phyloP scores from a whole-genome alignment of 345 rosid species.

The Corchorus capsularis region DNA sequence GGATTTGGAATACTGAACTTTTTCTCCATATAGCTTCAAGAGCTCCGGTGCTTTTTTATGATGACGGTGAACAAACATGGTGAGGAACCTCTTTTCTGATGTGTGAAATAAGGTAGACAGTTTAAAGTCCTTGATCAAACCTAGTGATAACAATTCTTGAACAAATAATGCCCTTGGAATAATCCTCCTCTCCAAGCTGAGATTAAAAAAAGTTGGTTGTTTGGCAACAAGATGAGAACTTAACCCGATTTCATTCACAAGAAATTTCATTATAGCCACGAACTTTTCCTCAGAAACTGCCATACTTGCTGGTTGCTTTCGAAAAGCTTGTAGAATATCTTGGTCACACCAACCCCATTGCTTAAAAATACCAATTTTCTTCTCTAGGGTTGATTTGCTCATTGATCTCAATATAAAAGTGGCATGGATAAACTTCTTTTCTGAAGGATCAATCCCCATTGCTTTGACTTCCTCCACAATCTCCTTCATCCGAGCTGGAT shows the following conservation, averaged over 20 bases:
- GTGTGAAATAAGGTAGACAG: not conserved
- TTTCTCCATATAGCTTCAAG: slow-evolving; percentile 24
- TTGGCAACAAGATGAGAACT: not conserved
- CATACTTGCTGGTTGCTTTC: not conserved
- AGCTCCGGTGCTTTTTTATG: slow-evolving; percentile 15
- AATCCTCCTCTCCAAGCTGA: slow-evolving; percentile 33
- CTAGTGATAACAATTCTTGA: slow-evolving; percentile 21
- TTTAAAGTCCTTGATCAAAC: slow-evolving; percentile 21
- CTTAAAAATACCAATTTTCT: slow-evolving; percentile 18
- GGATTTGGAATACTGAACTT: not conserved
- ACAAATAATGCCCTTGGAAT: slow-evolving; percentile 31
- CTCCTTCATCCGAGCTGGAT: not conserved
- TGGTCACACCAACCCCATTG: slow-evolving; percentile 29
- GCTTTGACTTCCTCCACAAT: slow-evolving; percentile 23
- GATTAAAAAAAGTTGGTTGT: not conserved
- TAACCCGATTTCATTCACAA: slow-evolving; percentile 21
- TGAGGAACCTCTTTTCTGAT: slow-evolving; percentile 16
- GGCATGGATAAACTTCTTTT: slow-evolving; percentile 18
- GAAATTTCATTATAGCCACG: slow-evolving; percentile 5
- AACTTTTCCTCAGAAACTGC: not conserved
- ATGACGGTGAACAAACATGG: slow-evolving; percentile 21
- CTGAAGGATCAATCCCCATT: slow-evolving; percentile 30
- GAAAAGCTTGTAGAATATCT: slow-evolving; percentile 16
- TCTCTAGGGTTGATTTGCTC: slow-evolving; percentile 24
- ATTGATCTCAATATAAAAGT: not conserved